Evolutionary conservation across 768 basidiomycete genomes (phyloP).

Genomic region (Sarcodon aspratus): DNA sequence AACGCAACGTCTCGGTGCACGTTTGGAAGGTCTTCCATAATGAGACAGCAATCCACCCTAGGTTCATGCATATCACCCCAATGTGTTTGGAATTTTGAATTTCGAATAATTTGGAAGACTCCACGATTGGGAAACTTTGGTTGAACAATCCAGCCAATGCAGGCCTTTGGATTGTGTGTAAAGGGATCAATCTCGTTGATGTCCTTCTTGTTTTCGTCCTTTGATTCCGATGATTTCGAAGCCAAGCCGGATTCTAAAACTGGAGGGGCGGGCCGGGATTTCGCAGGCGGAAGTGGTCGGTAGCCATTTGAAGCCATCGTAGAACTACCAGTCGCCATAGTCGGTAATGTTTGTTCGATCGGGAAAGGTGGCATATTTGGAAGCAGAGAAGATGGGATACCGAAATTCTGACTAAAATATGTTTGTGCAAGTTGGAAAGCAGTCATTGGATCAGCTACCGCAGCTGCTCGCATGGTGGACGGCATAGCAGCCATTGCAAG

Average conservation of each 20-base stretch:
- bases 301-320: neutral
- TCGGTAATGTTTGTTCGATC: neutral
- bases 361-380: neutral
- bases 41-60: slow-evolving; percentile 9
- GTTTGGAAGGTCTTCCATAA: slow-evolving; percentile 15
- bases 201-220: no score
- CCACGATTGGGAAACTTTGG: neutral
- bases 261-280: neutral
- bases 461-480: neutral
- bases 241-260: neutral
- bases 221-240: no score
- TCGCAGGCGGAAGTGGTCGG: neutral
- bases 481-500: neutral
- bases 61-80: neutral
- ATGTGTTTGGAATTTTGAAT: neutral
- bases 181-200: neutral
- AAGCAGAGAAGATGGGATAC: neutral
- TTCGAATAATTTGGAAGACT: neutral
- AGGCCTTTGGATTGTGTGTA: neutral
- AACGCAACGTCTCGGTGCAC: slow-evolving; percentile 12
- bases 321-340: neutral
- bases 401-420: neutral
- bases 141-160: neutral
- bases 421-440: neutral
- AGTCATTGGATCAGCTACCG: neutral